phyloP scores from a whole-genome alignment of 2,329 filamentous ascomycete genomes.

The Biscogniauxia sp. region DNA sequence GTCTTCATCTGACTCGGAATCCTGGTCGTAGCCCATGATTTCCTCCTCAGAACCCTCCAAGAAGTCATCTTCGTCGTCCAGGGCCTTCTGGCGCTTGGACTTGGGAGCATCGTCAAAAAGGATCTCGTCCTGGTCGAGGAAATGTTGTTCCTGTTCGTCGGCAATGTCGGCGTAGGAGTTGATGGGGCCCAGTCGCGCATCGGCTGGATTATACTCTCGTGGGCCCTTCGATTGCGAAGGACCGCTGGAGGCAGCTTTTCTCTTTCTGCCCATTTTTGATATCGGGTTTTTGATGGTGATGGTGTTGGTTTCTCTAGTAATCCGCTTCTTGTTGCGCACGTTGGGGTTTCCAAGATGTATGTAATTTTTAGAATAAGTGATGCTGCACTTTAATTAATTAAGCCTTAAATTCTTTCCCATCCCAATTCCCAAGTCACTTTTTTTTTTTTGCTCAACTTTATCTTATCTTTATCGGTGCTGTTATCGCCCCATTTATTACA shows the following conservation, averaged over 20 bases:
- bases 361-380: neutral
- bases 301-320: too few relatives aligned
- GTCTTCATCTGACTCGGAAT: constrained; percentile 36
- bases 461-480: constrained; percentile 13
- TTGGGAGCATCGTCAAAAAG: constrained; percentile 78
- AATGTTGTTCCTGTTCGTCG: constrained; percentile 92
- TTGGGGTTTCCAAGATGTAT: neutral
- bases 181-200: constrained; percentile 61
- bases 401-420: too few relatives aligned
- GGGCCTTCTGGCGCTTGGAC: constrained; percentile 72
- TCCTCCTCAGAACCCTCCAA: constrained; percentile 64
- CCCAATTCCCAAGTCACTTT: constrained; percentile 13
- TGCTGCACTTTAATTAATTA: too few relatives aligned
- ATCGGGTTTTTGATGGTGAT: neutral
- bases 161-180: constrained; percentile 79
- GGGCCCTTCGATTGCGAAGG: constrained; percentile 46
- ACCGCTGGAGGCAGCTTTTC: constrained; percentile 65
- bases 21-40: constrained; percentile 49
- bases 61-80: constrained; percentile 63
- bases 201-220: constrained; percentile 52
- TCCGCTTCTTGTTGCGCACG: neutral
- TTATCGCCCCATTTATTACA: constrained; percentile 9
- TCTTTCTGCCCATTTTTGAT: constrained; percentile 55
- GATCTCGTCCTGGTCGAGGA: constrained; percentile 81
- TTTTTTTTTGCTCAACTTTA: constrained; percentile 2